Conservation (phyloP, 805 yeast genomes). For the Kluyveromyces wickerhamii region DNA sequence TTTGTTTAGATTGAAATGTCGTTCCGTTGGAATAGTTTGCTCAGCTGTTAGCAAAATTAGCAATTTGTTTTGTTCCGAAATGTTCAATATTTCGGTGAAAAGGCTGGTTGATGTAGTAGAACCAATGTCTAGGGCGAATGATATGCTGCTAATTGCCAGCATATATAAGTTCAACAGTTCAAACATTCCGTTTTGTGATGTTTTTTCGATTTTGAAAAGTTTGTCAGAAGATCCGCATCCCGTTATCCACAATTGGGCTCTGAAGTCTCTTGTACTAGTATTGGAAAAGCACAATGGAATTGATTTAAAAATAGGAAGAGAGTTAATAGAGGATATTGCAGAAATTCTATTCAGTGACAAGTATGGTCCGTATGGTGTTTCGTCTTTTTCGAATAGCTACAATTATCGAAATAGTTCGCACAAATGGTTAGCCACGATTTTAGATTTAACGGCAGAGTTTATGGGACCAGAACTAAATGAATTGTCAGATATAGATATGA, state of each 20-base stretch:
- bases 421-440: constrained; percentile 35
- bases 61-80: constrained; percentile 26
- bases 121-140: constrained; percentile 57
- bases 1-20: constrained; percentile 43
- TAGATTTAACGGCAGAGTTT: constrained; percentile 39
- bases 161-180: constrained; percentile 36
- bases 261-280: constrained; percentile 49
- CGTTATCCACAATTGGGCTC: constrained; percentile 63
- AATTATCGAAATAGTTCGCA: constrained; percentile 40
- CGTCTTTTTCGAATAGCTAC: constrained; percentile 42
- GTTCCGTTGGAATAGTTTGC: constrained; percentile 41
- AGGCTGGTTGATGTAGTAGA: constrained; percentile 56
- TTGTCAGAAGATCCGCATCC: constrained; percentile 79
- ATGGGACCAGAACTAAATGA: constrained; percentile 49
- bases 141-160: constrained; percentile 41
- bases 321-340: constrained; percentile 36
- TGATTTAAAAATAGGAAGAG: constrained; percentile 36
- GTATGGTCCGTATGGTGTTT: constrained; percentile 39
- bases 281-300: constrained; percentile 48
- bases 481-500: constrained; percentile 25
- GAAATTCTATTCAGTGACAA: constrained; percentile 38
- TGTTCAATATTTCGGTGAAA: constrained; percentile 49
- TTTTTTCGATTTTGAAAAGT: constrained; percentile 50
- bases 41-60: constrained; percentile 5
- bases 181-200: constrained; percentile 33